Percentiles rank a stretch among this genome's conserved stretches.
Evolutionary conservation across 1,139 yeast genomes (phyloP).

Genomic region (Nadsonia starkeyi-henricii): DNA sequence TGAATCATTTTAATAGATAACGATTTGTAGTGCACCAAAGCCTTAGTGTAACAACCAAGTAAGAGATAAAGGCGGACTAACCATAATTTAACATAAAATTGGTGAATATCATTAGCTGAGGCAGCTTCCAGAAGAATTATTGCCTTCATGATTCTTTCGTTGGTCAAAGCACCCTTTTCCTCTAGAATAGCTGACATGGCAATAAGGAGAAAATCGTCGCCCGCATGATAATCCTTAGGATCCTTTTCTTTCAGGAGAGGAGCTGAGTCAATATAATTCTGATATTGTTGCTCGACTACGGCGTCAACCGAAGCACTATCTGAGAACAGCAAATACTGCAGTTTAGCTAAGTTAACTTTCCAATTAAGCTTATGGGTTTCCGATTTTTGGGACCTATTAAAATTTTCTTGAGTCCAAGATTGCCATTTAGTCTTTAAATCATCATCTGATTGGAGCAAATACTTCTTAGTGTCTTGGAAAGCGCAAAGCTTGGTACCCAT

Average conservation of each 20-base stretch:
- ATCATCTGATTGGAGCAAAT: conserved; percentile 13
- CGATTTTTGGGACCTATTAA: conserved; percentile 11
- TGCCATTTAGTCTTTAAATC: conserved; percentile 10
- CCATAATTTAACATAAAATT: conserved; percentile 59
- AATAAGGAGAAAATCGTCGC: conserved; percentile 48
- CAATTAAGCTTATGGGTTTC: conserved; percentile 25
- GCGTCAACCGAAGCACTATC: conserved; percentile 11
- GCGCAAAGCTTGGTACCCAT: conserved; percentile 46
- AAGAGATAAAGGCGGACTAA: conserved; percentile 48
- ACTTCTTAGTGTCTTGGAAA: conserved; percentile 39
- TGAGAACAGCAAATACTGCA: conserved; percentile 20
- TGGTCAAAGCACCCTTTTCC: conserved; percentile 11
- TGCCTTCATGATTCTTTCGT: conserved; percentile 15
- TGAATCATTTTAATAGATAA: conserved; percentile 67
- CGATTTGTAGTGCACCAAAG: conserved; percentile 36
- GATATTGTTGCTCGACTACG: conserved; percentile 20
- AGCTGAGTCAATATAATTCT: conserved; percentile 25
- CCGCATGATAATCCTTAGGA: conserved; percentile 49
- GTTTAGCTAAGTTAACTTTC: conserved; percentile 38
- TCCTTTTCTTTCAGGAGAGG: conserved; percentile 26
- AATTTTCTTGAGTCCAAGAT: conserved; percentile 5
- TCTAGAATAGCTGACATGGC: conserved; percentile 21
- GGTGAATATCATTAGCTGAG: conserved; percentile 39
- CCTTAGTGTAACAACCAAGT: conserved; percentile 41
- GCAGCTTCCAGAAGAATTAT: conserved; percentile 37